These are phyloP conservation scores for Leptographium procerum DNA, from an alignment of 2,329 filamentous ascomycete genomes.

Conservation along the genomic window DNA sequence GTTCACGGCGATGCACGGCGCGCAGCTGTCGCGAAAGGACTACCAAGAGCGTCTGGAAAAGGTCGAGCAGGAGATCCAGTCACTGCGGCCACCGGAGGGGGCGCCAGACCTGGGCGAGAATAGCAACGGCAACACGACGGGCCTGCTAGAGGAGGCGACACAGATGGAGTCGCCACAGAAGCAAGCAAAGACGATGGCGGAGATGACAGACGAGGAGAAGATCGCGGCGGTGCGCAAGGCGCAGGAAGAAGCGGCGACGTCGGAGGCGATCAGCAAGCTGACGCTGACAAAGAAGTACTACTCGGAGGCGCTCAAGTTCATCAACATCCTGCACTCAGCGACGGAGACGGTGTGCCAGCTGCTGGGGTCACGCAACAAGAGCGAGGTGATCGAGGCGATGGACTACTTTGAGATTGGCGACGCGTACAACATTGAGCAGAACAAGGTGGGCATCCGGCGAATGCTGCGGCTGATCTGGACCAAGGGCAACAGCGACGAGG, in stretches of 20 bases:
- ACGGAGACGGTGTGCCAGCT: constrained; percentile 76
- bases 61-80: constrained; percentile 71
- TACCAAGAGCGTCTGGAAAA: constrained; percentile 75
- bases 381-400: constrained; percentile 96
- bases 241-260: constrained; percentile 76
- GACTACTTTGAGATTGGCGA: constrained; percentile 95
- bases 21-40: constrained; percentile 70
- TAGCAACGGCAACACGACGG: constrained; percentile 58
- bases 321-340: constrained; percentile 77
- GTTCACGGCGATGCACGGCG: constrained; percentile 83
- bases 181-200: constrained; percentile 37
- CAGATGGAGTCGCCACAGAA: constrained; percentile 62
- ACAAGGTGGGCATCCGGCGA: constrained; percentile 80
- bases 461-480: constrained; percentile 99
- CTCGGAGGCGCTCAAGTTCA: constrained; percentile 84
- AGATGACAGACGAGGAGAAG: constrained; percentile 72
- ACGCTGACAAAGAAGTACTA: constrained; percentile 86
- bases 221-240: constrained; percentile 64
- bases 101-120: constrained; percentile 62
- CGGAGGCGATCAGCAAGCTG: constrained; percentile 77
- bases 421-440: constrained; percentile 90
- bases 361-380: constrained; percentile 91
- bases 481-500: constrained; percentile 97
- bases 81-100: constrained; percentile 66
- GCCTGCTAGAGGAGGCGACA: constrained; percentile 79